These are phyloP conservation scores for Canavalia gladiata DNA, from an alignment of 306 rosid genomes.

Conservation along the genomic window DNA sequence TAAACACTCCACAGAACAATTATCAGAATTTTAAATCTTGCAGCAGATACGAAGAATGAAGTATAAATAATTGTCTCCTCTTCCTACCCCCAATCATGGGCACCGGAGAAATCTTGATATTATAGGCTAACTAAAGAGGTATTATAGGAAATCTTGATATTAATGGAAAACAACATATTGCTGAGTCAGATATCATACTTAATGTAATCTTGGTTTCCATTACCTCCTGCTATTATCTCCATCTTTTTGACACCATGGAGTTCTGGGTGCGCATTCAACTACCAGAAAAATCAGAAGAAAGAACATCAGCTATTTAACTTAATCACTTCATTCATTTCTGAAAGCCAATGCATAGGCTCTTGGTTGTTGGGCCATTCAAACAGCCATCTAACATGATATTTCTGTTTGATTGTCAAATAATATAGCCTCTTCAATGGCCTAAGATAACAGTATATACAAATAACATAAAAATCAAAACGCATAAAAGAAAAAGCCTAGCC, in stretches of 20 bases:
- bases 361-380: not conserved
- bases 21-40: constrained; percentile 7
- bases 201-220: not conserved
- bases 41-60: not conserved
- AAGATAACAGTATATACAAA: constrained; percentile 13
- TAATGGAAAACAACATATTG: not conserved
- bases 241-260: constrained; percentile 20
- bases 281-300: not conserved
- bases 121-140: constrained; percentile 18
- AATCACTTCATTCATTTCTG: constrained; percentile 24
- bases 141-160: constrained; percentile 1
- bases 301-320: not conserved
- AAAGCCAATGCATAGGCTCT: not conserved
- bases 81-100: not conserved
- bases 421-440: constrained; percentile 7
- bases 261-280: constrained; percentile 25
- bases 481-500: not conserved
- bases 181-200: not conserved
- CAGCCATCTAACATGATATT: not conserved
- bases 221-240: not conserved
- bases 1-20: not conserved
- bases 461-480: not conserved
- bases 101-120: constrained; percentile 12
- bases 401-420: constrained; percentile 1
- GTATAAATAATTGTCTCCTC: not conserved